Evolutionary conservation across 371 early-diverging fungal species (phyloP), one percentile per base, ranked within the genome.

Genomic region (Lichtheimia ornata): DNA sequence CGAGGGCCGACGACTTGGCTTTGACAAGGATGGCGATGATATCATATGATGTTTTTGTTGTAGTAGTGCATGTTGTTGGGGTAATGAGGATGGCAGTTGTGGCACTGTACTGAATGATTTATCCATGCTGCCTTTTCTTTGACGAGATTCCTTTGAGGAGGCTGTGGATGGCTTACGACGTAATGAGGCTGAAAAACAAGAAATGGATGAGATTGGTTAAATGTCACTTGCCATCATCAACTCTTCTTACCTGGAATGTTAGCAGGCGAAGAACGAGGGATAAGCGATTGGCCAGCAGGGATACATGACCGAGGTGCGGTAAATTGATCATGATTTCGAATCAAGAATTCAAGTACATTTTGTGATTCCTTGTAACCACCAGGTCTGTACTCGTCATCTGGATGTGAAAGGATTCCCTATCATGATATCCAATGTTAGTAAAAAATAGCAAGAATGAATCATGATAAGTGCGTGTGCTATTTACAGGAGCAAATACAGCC

Each of bases 401-500:
- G 85, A 56, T 84, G 84, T 2, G 83, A 81, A 5, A 88, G 62
- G 14, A 86, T 72, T n/a, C 77, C 79, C 58, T 77, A 41, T 7
- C 1, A 41, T 9, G 12, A 22, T 22, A 22, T 2, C n/a, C 17
- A 2, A 27, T 53, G n/a, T 9, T 17, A 41, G 35, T 5, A 5
- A 22, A 17, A 5, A 41, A 3, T 0, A 18, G 4, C 35, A 35
- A 35, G 11, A 9, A 6, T 35, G 6, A 35, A 35, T 9, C 35
- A 35, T 35, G 28, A 28, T 28, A 2, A 22, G 0, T 28, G 2
- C n/a, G 11, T 35, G 11, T 35, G 9, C 22, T 47, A 28, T 55
- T 69, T 69, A 77, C 78, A 41, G 88, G 88, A 41, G 86, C 79
- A 73, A 88, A 88, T 17, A 85, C 80, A n/a, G 84, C 77, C 6